Evolutionary conservation across 2,329 filamentous ascomycete species (phyloP), one percentile per base, ranked within the genome.

Genomic region (Monosporascus sp.): DNA sequence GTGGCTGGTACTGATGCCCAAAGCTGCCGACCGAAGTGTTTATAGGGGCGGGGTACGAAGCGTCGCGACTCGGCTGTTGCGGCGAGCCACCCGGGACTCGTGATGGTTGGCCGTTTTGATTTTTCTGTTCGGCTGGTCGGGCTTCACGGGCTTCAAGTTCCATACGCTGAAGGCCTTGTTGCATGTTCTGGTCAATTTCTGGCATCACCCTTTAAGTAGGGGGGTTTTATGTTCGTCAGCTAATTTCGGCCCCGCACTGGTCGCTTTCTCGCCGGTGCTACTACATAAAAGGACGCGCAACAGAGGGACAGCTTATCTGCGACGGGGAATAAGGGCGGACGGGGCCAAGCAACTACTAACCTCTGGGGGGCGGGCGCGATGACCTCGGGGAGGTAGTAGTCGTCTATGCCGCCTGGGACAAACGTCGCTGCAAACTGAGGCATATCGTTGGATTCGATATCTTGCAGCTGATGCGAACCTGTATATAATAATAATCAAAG

Each of bases 151-250:
- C 87, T 76, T 91, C 86, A 56, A 91, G 80, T 78, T 97, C 92
- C 76, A 99, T 84, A 71, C 92, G 87, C 66, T 93, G 89, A 60
- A 99, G 82, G 73, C 89, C 93, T 67, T 96, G 87, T 75, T 96
- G 91, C 83, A 99, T 97, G 74, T 96, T 93, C 73, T 93, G 89
- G 62, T 93, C 90, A 61, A 97, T 91, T 79, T 97, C 91, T 70
- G 90, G 89, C 85, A 93, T 96, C 67, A 95, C 85, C 77, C 90
- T 96, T 72, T 61, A 68, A 59, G 45, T 67, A 63, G 64, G 60
- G 60, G 49, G 36, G 5, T 37, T 38, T n/a, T 27, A 50, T 25
- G 6, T 22, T 46, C 43, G 43, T 46, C 43, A 46, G 43, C 43
- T 25, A 46, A 46, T 22, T 46, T 15, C 22, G 18, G 43, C 43